Base-by-base conservation (phyloP, 805 yeast genomes). In the Teunomyces panamensis region DNA sequence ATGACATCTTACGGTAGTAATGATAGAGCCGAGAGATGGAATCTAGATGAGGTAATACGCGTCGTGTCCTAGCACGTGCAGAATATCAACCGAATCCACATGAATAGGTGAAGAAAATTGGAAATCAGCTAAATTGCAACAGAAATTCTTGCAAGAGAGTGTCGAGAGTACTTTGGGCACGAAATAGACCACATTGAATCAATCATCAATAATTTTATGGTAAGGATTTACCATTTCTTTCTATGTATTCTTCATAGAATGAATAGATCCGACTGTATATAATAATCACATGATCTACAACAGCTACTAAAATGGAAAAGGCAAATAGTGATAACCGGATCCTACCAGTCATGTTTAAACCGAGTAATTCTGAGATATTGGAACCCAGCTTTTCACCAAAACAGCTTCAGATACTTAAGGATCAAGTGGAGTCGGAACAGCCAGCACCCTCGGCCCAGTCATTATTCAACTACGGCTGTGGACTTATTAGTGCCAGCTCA, bases 391-490 rank as follows among this genome's bases (percentile, higher is more conserved):
- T 91, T 17, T 75, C 91, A 0, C 76, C 79, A 4, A 87, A 85
- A 48, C 96, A 92, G 58, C 75, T 94, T 36, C 84, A 81, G 11
- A 78, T 90, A 0, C 77, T 94, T 28, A 84, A 81, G 53, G 79
- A 83, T 56, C 96, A 89, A 58, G 89, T 88, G 35, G 79, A 82
- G 26, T 74, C 85, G 1, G 98, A 94, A 63, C 84, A 87, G 29
- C 96, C 94, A 4, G 73, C 78, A 34, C 90, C 89, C 0, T 77
- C 91, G 0, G 77, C 87, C 0, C 97, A 90, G 64, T 85, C 97
- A 2, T 80, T 83, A 49, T 94, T 94, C 77, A 94, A 95, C 67
- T 88, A 87, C 58, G 96, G 97, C 0, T 94, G 99, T 99, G 99
- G 95, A 3, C 73, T 94, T 44, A 80, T 95, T 52, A 91, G 89